Percentiles rank a stretch among this genome's conserved stretches.
These are phyloP conservation scores for Ascochyta koolunga DNA, from an alignment of 2,329 filamentous ascomycete genomes.

Conservation along the genomic window DNA sequence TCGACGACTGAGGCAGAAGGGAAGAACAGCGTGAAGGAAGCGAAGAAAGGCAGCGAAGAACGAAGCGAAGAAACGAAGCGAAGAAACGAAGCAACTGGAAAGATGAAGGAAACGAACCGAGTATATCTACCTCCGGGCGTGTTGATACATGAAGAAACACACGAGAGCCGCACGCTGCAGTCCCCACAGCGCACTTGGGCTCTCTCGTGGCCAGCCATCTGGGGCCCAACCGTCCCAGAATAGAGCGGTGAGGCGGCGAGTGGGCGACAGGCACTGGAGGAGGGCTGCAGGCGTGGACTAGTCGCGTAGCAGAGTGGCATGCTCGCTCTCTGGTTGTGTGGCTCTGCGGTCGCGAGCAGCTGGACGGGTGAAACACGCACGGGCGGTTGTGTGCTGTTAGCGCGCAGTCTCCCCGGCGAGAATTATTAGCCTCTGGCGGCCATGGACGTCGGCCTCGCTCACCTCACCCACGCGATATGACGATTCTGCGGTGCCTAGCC, in stretches of 20 bases:
- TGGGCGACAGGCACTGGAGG: conserved; percentile 38
- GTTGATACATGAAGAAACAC: conserved; percentile 14
- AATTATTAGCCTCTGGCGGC: conserved; percentile 14
- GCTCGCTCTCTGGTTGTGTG: conserved; percentile 43
- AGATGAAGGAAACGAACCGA: conserved; percentile 8
- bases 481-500: conserved; percentile 44
- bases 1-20: conserved; percentile 3
- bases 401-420: conserved; percentile 4
- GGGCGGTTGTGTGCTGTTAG: conserved; percentile 39
- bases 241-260: conserved; percentile 41
- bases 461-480: conserved; percentile 24
- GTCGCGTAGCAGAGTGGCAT: conserved; percentile 36
- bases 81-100: conserved; percentile 9
- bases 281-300: conserved; percentile 19
- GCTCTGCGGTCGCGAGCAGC: conserved; percentile 31
- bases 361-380: conserved; percentile 39
- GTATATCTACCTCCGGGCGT: conserved; percentile 27
- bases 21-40: neutral
- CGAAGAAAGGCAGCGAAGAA: conserved; percentile 8
- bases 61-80: conserved; percentile 10
- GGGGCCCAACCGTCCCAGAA: conserved; percentile 20
- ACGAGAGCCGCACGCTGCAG: conserved; percentile 21
- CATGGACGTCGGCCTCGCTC: conserved; percentile 2
- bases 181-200: conserved; percentile 13
- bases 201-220: conserved; percentile 20